Conservation (phyloP, 768 basidiomycete species). For the Boletus coccyginus region DNA sequence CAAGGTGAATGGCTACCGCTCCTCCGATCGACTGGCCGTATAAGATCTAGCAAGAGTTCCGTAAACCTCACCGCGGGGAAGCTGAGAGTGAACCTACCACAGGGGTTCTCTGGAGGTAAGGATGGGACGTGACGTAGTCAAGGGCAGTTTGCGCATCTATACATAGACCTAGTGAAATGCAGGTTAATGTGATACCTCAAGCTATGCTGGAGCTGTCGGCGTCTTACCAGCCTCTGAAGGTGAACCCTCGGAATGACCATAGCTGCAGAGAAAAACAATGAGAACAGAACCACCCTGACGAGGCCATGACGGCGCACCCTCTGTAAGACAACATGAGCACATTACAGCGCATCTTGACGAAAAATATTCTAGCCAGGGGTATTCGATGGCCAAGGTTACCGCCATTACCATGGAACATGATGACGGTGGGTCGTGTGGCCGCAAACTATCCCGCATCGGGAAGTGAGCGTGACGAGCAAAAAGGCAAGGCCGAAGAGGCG, state of each 20-base stretch:
- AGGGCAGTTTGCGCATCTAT: constrained; percentile 85
- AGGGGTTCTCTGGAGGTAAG: constrained; percentile 59
- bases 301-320: constrained; percentile 51
- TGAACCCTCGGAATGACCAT: constrained; percentile 83
- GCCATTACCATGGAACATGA: constrained; percentile 93
- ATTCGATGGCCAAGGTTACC: constrained; percentile 89
- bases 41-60: constrained; percentile 47
- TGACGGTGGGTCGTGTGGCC: constrained; percentile 68
- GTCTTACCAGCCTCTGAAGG: constrained; percentile 77
- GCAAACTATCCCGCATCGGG: constrained; percentile 33
- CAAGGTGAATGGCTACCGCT: constrained; percentile 87
- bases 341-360: constrained; percentile 81
- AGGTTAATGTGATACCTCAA: background rate
- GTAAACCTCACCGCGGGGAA: background rate
- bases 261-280: constrained; percentile 43
- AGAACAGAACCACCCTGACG: background rate
- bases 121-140: constrained; percentile 66
- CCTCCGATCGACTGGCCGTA: constrained; percentile 92
- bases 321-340: constrained; percentile 93
- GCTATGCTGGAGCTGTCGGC: background rate
- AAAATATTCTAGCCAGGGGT: constrained; percentile 83
- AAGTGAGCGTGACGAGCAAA: background rate
- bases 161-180: constrained; percentile 52
- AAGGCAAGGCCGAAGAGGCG: constrained; percentile 6
- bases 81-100: constrained; percentile 46